Percentiles rank a stretch among this genome's conserved stretches.
Evolutionary conservation across 805 yeast genomes (phyloP).

Genomic region (Metschnikowia hibisci): DNA sequence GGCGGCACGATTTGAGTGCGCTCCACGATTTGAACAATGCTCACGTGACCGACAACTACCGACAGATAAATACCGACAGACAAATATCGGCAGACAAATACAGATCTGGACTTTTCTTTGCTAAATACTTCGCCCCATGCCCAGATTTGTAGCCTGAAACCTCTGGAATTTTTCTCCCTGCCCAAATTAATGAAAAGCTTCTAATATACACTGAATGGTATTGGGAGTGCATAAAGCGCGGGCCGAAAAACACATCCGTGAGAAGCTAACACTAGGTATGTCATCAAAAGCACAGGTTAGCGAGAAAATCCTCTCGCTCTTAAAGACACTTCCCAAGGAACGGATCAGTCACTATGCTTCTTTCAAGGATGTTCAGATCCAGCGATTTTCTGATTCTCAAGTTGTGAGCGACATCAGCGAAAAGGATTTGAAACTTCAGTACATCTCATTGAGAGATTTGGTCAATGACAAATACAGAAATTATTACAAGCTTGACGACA

Average conservation of each 20-base stretch:
- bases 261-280: slow-evolving; percentile 6
- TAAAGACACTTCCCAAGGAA: slow-evolving; percentile 66
- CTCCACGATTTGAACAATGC: not conserved
- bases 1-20: not conserved
- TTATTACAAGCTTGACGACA: slow-evolving; percentile 62
- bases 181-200: not conserved
- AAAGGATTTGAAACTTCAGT: slow-evolving; percentile 55
- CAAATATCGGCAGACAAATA: no score
- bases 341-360: slow-evolving; percentile 65
- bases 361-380: slow-evolving; percentile 62
- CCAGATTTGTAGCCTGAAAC: not conserved
- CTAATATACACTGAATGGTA: not conserved
- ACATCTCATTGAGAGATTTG: slow-evolving; percentile 52
- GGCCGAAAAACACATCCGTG: not conserved
- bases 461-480: slow-evolving; percentile 58
- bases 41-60: slow-evolving; percentile 1
- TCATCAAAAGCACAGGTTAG: slow-evolving; percentile 43
- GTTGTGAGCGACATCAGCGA: slow-evolving; percentile 41
- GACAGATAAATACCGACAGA: no score
- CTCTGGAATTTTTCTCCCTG: not conserved
- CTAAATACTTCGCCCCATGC: not conserved
- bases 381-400: slow-evolving; percentile 34
- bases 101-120: not conserved
- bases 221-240: slow-evolving; percentile 1
- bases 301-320: slow-evolving; percentile 51